Evolutionary conservation across 176 grass and related monocot genomes (phyloP).

Genomic region (Guadua angustifolia): DNA sequence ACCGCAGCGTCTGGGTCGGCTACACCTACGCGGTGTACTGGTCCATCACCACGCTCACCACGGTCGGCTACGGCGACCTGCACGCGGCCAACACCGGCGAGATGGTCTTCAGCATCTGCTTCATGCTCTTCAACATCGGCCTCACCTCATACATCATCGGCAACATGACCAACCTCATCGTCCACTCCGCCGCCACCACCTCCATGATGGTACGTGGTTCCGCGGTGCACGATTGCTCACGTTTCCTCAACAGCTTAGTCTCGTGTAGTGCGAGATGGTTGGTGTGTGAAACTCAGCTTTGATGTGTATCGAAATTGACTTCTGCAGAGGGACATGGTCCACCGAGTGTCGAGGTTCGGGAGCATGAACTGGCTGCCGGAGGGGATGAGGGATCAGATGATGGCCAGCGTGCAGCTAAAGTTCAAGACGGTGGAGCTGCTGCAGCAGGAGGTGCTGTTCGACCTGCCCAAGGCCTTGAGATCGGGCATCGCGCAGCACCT

Average conservation of each 20-base stretch:
- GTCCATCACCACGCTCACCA: slow-evolving; percentile 69
- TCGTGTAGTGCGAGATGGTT: too few species aligned
- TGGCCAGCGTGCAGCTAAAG: slow-evolving; percentile 55
- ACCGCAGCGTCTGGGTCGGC: slow-evolving; percentile 54
- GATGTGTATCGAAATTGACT: neutral
- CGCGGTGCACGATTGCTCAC: too few species aligned
- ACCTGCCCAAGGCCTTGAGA: slow-evolving; percentile 57
- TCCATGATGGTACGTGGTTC: slow-evolving; percentile 39
- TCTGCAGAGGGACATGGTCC: slow-evolving; percentile 48
- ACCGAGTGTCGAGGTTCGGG: slow-evolving; percentile 38
- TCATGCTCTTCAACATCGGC: slow-evolving; percentile 75
- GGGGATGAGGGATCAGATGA: slow-evolving; percentile 43
- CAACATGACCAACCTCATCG: slow-evolving; percentile 79
- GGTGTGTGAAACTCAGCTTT: neutral
- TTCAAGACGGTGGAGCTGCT: slow-evolving; percentile 50
- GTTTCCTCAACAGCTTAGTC: neutral
- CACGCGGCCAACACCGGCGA: slow-evolving; percentile 61
- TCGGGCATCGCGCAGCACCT: slow-evolving; percentile 56
- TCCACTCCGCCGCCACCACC: slow-evolving; percentile 51
- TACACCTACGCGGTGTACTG: slow-evolving; percentile 69
- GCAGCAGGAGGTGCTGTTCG: slow-evolving; percentile 49
- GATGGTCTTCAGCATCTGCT: slow-evolving; percentile 57
- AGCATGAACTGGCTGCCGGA: slow-evolving; percentile 38
- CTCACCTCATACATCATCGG: slow-evolving; percentile 73
- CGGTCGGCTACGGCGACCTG: slow-evolving; percentile 69